Base-by-base conservation (phyloP, 768 basidiomycete genomes). In the Boletus speciosus region DNA sequence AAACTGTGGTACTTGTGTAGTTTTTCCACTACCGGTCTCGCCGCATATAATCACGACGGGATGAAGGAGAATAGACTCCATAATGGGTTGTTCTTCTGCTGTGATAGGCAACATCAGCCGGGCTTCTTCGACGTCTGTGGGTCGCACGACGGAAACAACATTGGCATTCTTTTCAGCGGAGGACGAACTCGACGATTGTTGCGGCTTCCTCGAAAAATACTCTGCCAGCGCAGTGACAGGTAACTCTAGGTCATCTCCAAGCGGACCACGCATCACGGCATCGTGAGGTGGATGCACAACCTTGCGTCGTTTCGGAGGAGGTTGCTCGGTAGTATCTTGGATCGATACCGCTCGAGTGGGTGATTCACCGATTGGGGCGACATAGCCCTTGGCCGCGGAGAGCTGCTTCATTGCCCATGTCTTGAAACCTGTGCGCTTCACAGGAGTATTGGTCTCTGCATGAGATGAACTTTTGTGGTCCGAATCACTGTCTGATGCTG, bases 21-120 rank as follows among this genome's bases (percentile, higher is more conserved):
- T 98, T 74, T 98, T 99, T 43, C 97, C 97, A 66, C 92, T 95
- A 46, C 97, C 97, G 15, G 97, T 99, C 76, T 99, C 96, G 70
- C 97, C 87, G 56, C 85, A 88, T 57, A 73, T 62, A 36, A 71
- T 53, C 29, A 93, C 86, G 6, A 96, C 89, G 0, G 88, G 83
- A 67, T 98, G 85, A 35, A 97, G 74, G 50, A 92, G 71, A 42
- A 99, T 83, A 5, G 93, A 83, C 65, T 96, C 94, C 85, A 98
- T 88, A 51, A 99, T 93, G 2, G 83, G 79, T 64, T 98, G 94
- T 64, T 99, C 97, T 68, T 98, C 95, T 7, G 89, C 83, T 19
- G 92, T 81, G 57, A 98, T 93, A 4, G 97, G 97, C 2, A 99
- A 73, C 54, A 88, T 75, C 48, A 93, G 71, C 40, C 97, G 78